A percentile compares a stretch with the other conserved stretches of the same genome.
Conservation (phyloP, 306 rosid species). For the Citrullus amarus region DNA sequence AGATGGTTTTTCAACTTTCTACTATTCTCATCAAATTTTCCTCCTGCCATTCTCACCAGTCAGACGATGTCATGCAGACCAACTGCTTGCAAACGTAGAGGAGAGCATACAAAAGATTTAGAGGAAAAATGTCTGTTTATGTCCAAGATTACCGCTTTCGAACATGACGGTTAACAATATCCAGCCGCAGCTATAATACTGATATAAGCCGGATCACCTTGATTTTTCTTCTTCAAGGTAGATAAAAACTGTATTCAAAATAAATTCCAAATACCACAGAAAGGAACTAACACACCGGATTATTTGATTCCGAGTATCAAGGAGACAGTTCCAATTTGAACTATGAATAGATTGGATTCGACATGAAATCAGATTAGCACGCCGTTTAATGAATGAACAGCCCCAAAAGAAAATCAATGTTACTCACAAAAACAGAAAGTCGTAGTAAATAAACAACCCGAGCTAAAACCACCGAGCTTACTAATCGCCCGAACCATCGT, state of each 20-base stretch:
- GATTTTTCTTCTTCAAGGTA: neutral
- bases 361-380: neutral
- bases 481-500: neutral
- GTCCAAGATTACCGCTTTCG: constrained; percentile 1
- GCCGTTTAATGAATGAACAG: neutral
- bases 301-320: neutral
- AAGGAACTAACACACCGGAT: neutral
- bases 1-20: neutral
- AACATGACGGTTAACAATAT: neutral
- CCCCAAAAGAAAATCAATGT: neutral
- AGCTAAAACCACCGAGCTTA: neutral
- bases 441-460: neutral
- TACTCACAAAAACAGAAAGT: neutral
- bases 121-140: neutral
- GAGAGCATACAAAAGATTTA: neutral
- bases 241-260: neutral
- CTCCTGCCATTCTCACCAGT: neutral
- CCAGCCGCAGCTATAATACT: neutral
- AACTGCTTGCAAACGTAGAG: neutral
- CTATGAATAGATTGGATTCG: neutral
- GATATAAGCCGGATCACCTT: neutral
- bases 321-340: neutral
- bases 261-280: neutral
- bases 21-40: neutral
- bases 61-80: neutral